Conservation (phyloP, 2,329 filamentous ascomycete species). For the Fusarium sp. region DNA sequence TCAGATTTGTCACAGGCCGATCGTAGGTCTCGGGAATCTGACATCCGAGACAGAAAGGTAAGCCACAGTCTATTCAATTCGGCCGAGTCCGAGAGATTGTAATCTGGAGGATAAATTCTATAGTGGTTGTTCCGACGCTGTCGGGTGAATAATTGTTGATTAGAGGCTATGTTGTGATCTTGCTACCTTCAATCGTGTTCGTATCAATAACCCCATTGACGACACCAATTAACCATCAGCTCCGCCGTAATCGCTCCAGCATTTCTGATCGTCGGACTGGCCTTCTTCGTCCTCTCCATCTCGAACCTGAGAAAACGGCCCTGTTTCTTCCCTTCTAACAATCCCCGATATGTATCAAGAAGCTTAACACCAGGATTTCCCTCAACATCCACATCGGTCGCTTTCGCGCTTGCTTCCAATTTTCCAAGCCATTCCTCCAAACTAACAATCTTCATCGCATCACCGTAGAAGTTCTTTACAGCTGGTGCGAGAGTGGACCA, state of each 20-base stretch:
- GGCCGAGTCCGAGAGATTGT: background rate
- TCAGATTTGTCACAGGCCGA: background rate
- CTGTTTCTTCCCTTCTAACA: background rate
- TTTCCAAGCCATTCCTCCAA: background rate
- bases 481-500: background rate
- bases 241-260: background rate
- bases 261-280: background rate
- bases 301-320: background rate
- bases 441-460: background rate
- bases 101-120: background rate
- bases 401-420: background rate
- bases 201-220: constrained; percentile 1
- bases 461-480: background rate
- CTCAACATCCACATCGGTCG: background rate
- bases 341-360: background rate
- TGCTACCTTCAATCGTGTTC: background rate
- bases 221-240: constrained; percentile 14
- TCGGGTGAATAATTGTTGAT: background rate
- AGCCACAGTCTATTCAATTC: background rate
- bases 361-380: constrained; percentile 6
- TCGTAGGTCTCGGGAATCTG: background rate
- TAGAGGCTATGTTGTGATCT: background rate
- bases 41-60: background rate
- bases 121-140: background rate
- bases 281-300: background rate